Base-by-base conservation (phyloP, 345 rosid species). In the Eucalyptus albens region DNA sequence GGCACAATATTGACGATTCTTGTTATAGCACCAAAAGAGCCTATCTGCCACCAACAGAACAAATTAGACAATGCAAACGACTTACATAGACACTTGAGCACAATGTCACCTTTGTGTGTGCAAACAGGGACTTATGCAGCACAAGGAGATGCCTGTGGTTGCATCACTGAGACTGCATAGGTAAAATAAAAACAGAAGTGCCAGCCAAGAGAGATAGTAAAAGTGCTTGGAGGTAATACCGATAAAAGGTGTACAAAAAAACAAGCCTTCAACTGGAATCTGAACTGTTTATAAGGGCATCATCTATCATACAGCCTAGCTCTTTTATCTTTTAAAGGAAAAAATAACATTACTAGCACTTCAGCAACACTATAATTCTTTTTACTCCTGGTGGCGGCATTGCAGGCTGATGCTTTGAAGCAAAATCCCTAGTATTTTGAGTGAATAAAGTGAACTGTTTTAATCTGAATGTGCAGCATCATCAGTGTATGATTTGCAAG, bases 21-120 rank as follows among this genome's bases (percentile, higher is more conserved):
- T 47, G 99, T 97, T 89, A 97, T 96, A 88, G 98, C 97, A 91
- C 99, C 99, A 92, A 97, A 97, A 88, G 98, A 97, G 93, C 99
- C 99, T 96, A 96, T 96, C 99, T 97, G 98, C 97, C 96, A 93
- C 89, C 95, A 92, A 95, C 90, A 90, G 88, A 91, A 90, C 86
- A 89, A 92, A 92, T 91, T 89, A 94, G 94, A 88, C 65, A 40
- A 77, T 40, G 85, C 85, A 77, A 37, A 77, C 2, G 16, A 40
- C 45, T 77, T 77, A 77, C 85, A 40, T 40, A 40, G 16, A 77
- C 47, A 22, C 85, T 77, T 1, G 3, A 77, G 27, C 42, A 10
- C 47, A 65, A 65, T 65, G 16, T 37, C 47, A 8, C 47, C 85
- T 77, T 77, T 40, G 85, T 77, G 27, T 12, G 7, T 2, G 15